Conservation (phyloP, 495 filamentous ascomycete genomes). For the Cetradonia linearis region DNA sequence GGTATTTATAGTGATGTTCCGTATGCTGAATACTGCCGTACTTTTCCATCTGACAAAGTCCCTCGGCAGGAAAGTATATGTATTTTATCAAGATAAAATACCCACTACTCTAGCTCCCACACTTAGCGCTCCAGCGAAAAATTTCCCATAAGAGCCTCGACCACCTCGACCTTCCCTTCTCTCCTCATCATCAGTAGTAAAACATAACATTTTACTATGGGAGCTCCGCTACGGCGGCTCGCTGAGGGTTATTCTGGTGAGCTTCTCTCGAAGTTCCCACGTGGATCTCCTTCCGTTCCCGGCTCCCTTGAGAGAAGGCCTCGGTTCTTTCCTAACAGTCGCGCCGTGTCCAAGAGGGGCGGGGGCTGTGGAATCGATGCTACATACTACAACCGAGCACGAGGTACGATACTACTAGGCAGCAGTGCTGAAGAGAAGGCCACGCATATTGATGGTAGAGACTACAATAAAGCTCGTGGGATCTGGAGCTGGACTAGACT, state of each 20-base stretch:
- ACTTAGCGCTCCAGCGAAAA: slow-evolving; percentile 5
- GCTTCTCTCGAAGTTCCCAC: slow-evolving; percentile 24
- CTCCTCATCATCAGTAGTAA: slow-evolving; percentile 29
- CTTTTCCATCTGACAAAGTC: no score
- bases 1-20: no score
- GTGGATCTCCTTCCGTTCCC: slow-evolving; percentile 30
- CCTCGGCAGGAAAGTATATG: no score
- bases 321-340: slow-evolving; percentile 27
- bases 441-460: not conserved
- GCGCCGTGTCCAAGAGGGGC: slow-evolving; percentile 21
- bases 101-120: slow-evolving; percentile 3
- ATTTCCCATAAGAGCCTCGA: slow-evolving; percentile 5
- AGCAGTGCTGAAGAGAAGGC: not conserved
- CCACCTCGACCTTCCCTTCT: slow-evolving; percentile 15
- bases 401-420: not conserved
- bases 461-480: not conserved
- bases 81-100: no score
- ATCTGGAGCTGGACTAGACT: not conserved
- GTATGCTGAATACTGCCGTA: no score
- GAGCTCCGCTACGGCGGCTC: slow-evolving; percentile 31
- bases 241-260: slow-evolving; percentile 28
- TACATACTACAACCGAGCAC: slow-evolving; percentile 17
- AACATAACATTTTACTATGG: slow-evolving; percentile 24
- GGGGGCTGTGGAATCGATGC: slow-evolving; percentile 30
- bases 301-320: slow-evolving; percentile 28